Conservation (phyloP, 1,139 yeast species). For the Candida gigantensis region DNA sequence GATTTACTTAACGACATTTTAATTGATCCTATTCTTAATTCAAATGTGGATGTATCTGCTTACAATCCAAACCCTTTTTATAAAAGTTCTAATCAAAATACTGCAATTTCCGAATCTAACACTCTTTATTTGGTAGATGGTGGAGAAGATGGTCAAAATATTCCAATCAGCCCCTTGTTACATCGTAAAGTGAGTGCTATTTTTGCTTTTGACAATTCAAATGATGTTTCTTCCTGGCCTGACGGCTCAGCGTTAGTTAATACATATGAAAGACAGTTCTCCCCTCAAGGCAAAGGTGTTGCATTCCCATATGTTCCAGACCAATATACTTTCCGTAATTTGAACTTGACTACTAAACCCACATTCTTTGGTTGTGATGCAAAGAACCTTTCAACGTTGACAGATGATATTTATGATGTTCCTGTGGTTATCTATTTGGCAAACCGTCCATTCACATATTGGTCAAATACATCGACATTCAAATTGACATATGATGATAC, state of each 20-base stretch:
- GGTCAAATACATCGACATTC: constrained; percentile 39
- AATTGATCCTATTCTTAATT: constrained; percentile 9
- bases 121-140: constrained; percentile 32
- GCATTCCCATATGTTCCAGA: constrained; percentile 43
- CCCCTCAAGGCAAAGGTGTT: constrained; percentile 29
- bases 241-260: constrained; percentile 34
- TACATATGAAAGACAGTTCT: constrained; percentile 37
- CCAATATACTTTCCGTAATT: constrained; percentile 29
- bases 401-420: constrained; percentile 35
- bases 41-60: constrained; percentile 37
- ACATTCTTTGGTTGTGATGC: constrained; percentile 50
- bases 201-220: constrained; percentile 34
- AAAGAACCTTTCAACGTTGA: constrained; percentile 34
- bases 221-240: constrained; percentile 34
- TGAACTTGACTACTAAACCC: constrained; percentile 43
- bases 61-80: constrained; percentile 55
- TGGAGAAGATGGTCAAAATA: constrained; percentile 33
- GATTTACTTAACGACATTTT: constrained; percentile 37
- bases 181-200: constrained; percentile 29
- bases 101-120: constrained; percentile 18
- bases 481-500: constrained; percentile 33
- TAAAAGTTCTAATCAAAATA: constrained; percentile 20
- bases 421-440: constrained; percentile 43
- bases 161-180: constrained; percentile 31
- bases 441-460: constrained; percentile 41